These are phyloP conservation scores for Cymbopogon flexuosus DNA, from an alignment of 202 grass and related monocot genomes.

Conservation along the genomic window DNA sequence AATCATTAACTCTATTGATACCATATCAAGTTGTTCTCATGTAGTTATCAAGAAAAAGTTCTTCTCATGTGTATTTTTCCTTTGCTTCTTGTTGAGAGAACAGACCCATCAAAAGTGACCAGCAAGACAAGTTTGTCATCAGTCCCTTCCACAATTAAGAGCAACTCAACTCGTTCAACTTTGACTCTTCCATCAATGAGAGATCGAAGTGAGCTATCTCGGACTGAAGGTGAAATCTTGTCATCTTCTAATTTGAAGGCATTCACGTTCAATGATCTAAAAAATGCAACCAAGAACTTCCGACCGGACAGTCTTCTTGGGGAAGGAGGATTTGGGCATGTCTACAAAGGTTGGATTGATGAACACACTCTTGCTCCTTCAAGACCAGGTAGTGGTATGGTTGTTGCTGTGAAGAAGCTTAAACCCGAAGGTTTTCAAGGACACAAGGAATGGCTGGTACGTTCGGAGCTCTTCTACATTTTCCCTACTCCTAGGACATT, in stretches of 20 bases:
- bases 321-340: constrained; percentile 90
- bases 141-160: constrained; percentile 45
- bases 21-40: not conserved
- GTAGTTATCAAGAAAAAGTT: no score
- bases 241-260: constrained; percentile 81
- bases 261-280: constrained; percentile 65
- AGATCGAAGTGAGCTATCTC: constrained; percentile 41
- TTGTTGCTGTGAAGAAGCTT: constrained; percentile 91
- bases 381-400: constrained; percentile 66
- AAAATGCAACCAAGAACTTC: constrained; percentile 83
- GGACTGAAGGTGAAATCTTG: constrained; percentile 83
- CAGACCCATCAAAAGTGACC: constrained; percentile 65
- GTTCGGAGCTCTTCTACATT: constrained; percentile 14
- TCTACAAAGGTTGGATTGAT: constrained; percentile 96
- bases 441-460: constrained; percentile 98
- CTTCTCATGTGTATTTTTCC: constrained; percentile 29
- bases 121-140: constrained; percentile 70
- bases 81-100: constrained; percentile 17
- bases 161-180: constrained; percentile 53
- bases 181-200: constrained; percentile 54
- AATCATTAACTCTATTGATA: not conserved
- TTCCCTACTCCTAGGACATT: not conserved
- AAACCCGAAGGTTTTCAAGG: constrained; percentile 94
- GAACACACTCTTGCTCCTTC: constrained; percentile 62
- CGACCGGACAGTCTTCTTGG: constrained; percentile 67